Evolutionary conservation across 148 eudicot species (phyloP), one percentile per base, ranked within the genome.

Genomic region (Camellia lanceoleosa): DNA sequence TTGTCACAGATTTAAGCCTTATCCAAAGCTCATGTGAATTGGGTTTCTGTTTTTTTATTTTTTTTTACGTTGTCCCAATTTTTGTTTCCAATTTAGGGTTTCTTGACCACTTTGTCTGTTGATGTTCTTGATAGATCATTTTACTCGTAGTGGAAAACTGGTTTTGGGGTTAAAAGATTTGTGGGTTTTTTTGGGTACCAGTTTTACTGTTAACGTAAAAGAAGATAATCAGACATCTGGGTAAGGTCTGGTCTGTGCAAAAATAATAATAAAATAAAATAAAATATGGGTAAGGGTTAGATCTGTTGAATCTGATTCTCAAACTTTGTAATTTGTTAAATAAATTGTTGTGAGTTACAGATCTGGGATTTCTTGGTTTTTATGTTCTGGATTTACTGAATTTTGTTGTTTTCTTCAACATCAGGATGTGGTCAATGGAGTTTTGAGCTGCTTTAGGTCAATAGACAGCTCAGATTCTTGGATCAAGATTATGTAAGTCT

Each of bases 401-500:
- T 73, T 74, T 18, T 77, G 81, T 82, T 74, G 73, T 62, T 75
- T 78, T 75, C 59, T 60, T 81, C 81, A 78, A 56, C 78, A 78
- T 86, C 82, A 67, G 86, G 85, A 73, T 75, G 62, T 82, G 82
- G 76, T 82, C 81, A 76, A 76, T 80, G 82, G 83, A 67, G 86
- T 60, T 84, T 80, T 87, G 82, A 86, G 87, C 80, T 86, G 83
- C 83, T 80, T 55, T 81, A 77, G 82, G 88, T 84, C 90, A 86
- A 80, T 81, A 78, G 78, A 83, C 80, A 75, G 66, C 82, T 83
- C 89, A 86, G 84, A 79, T 80, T 78, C 62, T 80, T 84, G 85
- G 90, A 89, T 89, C 89, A 84, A 72, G 82, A 83, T 63, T 72
- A 68, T 87, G 92, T 87, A 83, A 89, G 92, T 88, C 71, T 77